phyloP scores from a whole-genome alignment of 139 green algal genomes.

The Chlamydomonas eustigma region DNA sequence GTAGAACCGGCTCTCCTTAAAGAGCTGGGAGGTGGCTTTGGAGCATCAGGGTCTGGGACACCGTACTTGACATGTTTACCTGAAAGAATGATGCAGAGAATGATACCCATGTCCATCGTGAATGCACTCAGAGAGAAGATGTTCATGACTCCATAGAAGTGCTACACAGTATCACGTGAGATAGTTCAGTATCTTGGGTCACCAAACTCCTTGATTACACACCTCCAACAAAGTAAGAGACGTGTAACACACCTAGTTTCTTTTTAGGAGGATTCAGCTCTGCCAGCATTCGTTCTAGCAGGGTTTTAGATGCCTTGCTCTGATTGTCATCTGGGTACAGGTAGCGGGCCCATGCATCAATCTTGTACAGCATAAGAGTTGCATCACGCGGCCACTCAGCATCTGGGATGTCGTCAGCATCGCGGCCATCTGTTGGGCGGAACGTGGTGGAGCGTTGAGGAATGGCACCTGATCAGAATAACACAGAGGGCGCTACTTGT shows the following conservation, averaged over 20 bases:
- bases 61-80: slow-evolving; percentile 30
- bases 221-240: too few relatives aligned
- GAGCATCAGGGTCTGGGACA: slow-evolving; percentile 33
- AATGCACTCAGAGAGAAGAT: too few relatives aligned
- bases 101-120: too few relatives aligned
- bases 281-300: slow-evolving; percentile 41
- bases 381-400: slow-evolving; percentile 10
- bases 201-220: too few relatives aligned
- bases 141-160: too few relatives aligned
- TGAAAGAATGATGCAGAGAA: too few relatives aligned
- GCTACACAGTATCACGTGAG: too few relatives aligned
- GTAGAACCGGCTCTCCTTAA: slow-evolving; percentile 27
- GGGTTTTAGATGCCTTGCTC: slow-evolving; percentile 18
- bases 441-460: slow-evolving; percentile 8
- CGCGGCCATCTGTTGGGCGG: neutral
- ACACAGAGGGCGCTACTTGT: too few relatives aligned
- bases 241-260: neutral
- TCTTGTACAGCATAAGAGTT: slow-evolving; percentile 14
- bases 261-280: slow-evolving; percentile 20
- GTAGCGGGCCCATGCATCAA: slow-evolving; percentile 36
- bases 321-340: slow-evolving; percentile 34
- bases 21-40: slow-evolving; percentile 24
- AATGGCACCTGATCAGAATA: neutral
- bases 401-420: slow-evolving; percentile 9
- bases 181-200: too few relatives aligned